Percentiles rank a stretch among this genome's conserved stretches.
These are phyloP conservation scores for Tricholoma bakamatsutake DNA, from an alignment of 768 basidiomycete genomes.

Conservation along the genomic window DNA sequence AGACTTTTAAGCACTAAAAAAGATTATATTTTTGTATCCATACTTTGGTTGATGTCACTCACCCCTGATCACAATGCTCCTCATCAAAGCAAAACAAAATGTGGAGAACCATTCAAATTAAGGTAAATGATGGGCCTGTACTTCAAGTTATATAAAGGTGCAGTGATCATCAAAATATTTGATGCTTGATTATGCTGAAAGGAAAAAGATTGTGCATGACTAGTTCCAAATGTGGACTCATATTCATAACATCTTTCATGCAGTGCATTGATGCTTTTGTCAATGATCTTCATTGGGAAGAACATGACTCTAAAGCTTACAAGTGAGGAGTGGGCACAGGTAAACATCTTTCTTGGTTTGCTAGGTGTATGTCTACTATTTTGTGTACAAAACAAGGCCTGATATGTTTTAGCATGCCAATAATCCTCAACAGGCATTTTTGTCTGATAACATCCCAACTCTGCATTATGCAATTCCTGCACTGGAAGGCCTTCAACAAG, in stretches of 20 bases:
- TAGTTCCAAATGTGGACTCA: neutral
- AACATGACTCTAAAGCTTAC: conserved; percentile 17
- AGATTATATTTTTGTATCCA: too few species aligned
- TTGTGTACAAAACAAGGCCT: neutral
- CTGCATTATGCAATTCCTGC: conserved; percentile 14
- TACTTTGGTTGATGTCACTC: too few species aligned
- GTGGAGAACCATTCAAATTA: conserved; percentile 13
- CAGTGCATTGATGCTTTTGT: conserved; percentile 22
- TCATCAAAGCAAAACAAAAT: conserved; percentile 18
- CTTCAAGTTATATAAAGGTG: conserved; percentile 24
- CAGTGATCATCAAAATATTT: conserved; percentile 25
- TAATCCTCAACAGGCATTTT: conserved; percentile 4
- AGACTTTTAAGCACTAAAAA: too few species aligned
- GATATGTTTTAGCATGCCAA: neutral
- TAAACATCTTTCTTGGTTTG: conserved; percentile 6
- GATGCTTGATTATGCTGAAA: conserved; percentile 19
- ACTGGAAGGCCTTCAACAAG: too few species aligned
- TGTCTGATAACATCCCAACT: conserved; percentile 10
- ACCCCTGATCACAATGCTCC: conserved; percentile 10
- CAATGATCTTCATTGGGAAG: conserved; percentile 16
- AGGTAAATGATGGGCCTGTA: neutral
- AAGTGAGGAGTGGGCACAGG: conserved; percentile 19
- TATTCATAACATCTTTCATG: neutral
- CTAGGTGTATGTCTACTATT: conserved; percentile 12
- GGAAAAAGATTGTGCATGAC: neutral